Conservation (phyloP, 116 monocot species). For the Zostera marina region DNA sequence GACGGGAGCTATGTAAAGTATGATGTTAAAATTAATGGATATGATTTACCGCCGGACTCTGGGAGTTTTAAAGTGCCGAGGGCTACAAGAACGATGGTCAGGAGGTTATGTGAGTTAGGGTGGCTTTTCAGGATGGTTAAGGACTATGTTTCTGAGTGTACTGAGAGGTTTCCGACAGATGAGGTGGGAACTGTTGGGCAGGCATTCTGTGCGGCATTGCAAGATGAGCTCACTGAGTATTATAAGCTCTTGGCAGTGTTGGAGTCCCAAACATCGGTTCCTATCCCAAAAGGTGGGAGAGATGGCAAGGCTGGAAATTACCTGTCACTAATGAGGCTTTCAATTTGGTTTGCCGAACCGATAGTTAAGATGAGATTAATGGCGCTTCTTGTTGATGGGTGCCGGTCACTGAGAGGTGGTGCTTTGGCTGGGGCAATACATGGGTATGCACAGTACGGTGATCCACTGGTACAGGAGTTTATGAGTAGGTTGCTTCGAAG, state of each 20-base stretch:
- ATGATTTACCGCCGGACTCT: constrained; percentile 33
- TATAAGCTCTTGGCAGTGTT: constrained; percentile 85
- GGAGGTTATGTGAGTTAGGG: constrained; percentile 71
- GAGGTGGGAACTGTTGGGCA: constrained; percentile 75
- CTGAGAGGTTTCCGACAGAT: constrained; percentile 15
- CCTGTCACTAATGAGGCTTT: constrained; percentile 58
- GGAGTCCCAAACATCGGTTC: constrained; percentile 51
- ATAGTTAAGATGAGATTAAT: constrained; percentile 82
- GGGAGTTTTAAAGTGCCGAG: constrained; percentile 39
- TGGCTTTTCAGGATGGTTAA: constrained; percentile 77
- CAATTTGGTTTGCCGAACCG: constrained; percentile 92
- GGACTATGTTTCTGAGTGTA: constrained; percentile 37
- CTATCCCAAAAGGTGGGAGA: constrained; percentile 43
- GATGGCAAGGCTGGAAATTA: constrained; percentile 27
- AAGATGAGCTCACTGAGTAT: constrained; percentile 79
- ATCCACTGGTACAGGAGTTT: constrained; percentile 80
- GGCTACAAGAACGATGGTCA: constrained; percentile 40
- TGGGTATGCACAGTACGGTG: constrained; percentile 61
- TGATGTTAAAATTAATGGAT: constrained; percentile 30
- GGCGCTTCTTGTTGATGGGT: constrained; percentile 77
- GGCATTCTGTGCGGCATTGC: constrained; percentile 71
- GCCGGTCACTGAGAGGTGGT: constrained; percentile 55
- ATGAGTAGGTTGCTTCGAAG: constrained; percentile 67
- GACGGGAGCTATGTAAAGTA: constrained; percentile 64
- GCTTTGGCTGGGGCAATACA: constrained; percentile 98